Conservation (phyloP, 176 grass and related monocot species). For the Ampelocalamus luodianensis region DNA sequence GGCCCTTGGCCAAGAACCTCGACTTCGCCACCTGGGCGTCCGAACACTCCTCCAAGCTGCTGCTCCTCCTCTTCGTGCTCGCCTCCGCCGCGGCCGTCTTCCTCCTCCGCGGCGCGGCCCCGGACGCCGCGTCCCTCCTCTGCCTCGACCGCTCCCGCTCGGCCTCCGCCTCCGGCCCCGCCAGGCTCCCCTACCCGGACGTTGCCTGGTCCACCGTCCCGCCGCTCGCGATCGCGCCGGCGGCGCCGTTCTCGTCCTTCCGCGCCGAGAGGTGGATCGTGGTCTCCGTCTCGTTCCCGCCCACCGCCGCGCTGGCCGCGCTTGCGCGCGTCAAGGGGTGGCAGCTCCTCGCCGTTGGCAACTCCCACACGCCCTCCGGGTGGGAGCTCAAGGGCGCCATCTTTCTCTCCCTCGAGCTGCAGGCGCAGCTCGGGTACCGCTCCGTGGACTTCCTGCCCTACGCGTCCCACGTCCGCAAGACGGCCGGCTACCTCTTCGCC, state of each 20-base stretch:
- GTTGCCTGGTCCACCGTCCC: constrained; percentile 72
- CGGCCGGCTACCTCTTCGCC: constrained; percentile 88
- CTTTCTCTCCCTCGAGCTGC: constrained; percentile 92
- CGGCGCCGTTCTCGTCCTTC: constrained; percentile 65
- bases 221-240: constrained; percentile 46
- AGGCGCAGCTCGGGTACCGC: constrained; percentile 88
- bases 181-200: constrained; percentile 67
- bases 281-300: constrained; percentile 78
- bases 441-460: constrained; percentile 95
- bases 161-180: constrained; percentile 16
- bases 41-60: constrained; percentile 81
- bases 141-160: constrained; percentile 71
- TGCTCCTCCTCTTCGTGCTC: constrained; percentile 62
- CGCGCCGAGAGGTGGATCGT: constrained; percentile 91
- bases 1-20: constrained; percentile 79
- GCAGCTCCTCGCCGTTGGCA: constrained; percentile 91
- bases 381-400: constrained; percentile 96
- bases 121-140: constrained; percentile 71
- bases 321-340: constrained; percentile 78
- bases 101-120: constrained; percentile 79
- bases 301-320: constrained; percentile 64
- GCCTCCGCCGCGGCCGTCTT: constrained; percentile 77
- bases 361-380: constrained; percentile 75
- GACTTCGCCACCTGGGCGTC: constrained; percentile 86
- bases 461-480: constrained; percentile 85